Conservation (phyloP, 768 basidiomycete species). For the Hydnomerulius pinastri region DNA sequence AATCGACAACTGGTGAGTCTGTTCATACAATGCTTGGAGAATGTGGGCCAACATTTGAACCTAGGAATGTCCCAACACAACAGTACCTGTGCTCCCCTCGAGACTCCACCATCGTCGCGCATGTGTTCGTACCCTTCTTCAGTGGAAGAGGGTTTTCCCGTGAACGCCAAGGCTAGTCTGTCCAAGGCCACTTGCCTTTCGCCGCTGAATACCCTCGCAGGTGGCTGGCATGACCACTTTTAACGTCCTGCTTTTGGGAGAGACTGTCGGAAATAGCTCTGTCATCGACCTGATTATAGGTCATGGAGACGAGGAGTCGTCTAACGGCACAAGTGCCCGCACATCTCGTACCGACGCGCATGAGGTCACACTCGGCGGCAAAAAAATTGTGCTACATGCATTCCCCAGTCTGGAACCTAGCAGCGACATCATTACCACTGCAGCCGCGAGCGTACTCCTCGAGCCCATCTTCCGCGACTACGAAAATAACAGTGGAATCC, state of each 20-base stretch:
- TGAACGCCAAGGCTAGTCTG: conserved; percentile 13
- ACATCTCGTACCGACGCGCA: conserved; percentile 3
- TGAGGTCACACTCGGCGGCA: conserved; percentile 16
- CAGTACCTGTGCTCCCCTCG: conserved; percentile 4
- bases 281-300: conserved; percentile 19
- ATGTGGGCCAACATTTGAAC: neutral
- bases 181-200: neutral
- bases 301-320: conserved; percentile 1
- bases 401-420: neutral
- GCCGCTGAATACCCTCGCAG: conserved; percentile 14
- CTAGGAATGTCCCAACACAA: conserved; percentile 23
- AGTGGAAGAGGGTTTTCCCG: neutral
- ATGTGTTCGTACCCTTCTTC: conserved; percentile 14
- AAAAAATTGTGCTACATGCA: conserved; percentile 13
- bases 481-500: conserved; percentile 16
- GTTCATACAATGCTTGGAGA: neutral
- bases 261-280: conserved; percentile 20
- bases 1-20: no score
- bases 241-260: conserved; percentile 24
- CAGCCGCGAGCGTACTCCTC: conserved; percentile 1
- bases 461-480: conserved; percentile 10
- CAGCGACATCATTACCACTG: conserved; percentile 4
- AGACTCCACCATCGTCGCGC: conserved; percentile 12
- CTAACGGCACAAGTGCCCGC: neutral
- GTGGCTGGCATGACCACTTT: conserved; percentile 1